Evolutionary conservation across 108 stramenopile genomes (phyloP), one percentile per base, ranked within the genome.

Genomic region (Cyclotella baltica): DNA sequence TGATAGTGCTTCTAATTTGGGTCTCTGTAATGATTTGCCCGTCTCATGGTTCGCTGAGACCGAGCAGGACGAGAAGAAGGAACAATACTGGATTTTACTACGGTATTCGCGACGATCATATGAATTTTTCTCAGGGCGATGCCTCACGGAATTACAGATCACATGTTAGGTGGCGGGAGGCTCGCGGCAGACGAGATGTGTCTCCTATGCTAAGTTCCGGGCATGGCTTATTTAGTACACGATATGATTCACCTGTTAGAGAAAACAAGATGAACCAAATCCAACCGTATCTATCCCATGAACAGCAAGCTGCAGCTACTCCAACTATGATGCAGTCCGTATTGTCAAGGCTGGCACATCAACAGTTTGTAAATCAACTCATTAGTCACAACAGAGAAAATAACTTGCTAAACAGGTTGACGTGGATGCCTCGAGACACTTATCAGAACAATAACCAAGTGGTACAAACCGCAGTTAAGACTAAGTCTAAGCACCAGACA

Each of bases 71-170:
- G 37, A 74, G 56, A 33, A 23, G 83, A 23, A 65, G 47, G 67
- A 83, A 83, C 35, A 80, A 83, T 55, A 80, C 77, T 15, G 83
- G 83, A 33, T 83, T 83, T 37, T 83, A 83, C 50, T 83, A 79
- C 52, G 83, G 83, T 9, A 63, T 83, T 69, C 74, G 78, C 9
- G 83, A 83, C 22, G 74, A 83, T 38, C 73, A 78, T 4, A 43
- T 80, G 47, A 61, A 46, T 8, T 47, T 57, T 46, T 33, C 34
- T 30, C 11, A 25, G 23, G 2, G 23, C 5, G 2, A 25, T 27
- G 11, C 10, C 23, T 25, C 25, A 55, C 1, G 11, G 1, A 13
- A 6, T 43, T 43, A 43, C 13, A 43, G 13, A 10, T 43, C 40
- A 43, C 6, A 43, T 13, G 40, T 43, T 10, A 6, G 6, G 40